Base-by-base conservation (phyloP, 441 rosid genomes). In the Viola pubescens region DNA sequence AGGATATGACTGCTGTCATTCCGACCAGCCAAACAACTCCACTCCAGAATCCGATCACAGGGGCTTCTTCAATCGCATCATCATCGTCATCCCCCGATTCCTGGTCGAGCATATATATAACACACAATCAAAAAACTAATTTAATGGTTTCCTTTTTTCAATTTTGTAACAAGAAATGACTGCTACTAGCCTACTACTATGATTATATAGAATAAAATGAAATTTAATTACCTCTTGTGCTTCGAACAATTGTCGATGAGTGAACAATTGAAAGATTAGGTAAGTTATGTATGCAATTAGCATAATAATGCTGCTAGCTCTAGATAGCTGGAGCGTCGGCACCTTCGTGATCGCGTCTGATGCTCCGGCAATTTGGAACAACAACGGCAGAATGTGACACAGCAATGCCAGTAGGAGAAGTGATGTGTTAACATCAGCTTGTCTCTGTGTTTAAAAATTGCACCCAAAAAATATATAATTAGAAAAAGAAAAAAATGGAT, bases 41-140 rank as follows among this genome's bases (percentile, higher is more conserved):
- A 52, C 97, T 83, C 91, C 90, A 82, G 55, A 89, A 81, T 54
- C 96, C 89, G 4, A 92, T 82, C 61, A 86, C 94, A 0, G 97
- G 71, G 1, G 61, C 59, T 69, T 89, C 95, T 63, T 76, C 51
- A 45, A 8, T 14, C 9, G 48, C 71, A 37, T 76, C 81, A 64
- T 60, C 68, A 39, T 75, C 80, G 49, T 61, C 67, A 7, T 78
- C 77, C 3, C 42, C 80, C 0, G 80, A 73, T 9, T 68, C 85
- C 83, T 79, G 67, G 40, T 51, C 42, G 43, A 10, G 58, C 38
- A 9, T 9, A 61, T 34, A 37, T 16, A 26, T 11, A 16, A 38
- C 63, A 62, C 50, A 5, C 0, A 34, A 39, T 9, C 40, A 47
- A 48, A 9, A 44, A 3, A 9, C 14, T 4, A 0, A 7, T 10